Conservation (phyloP, 495 filamentous ascomycete species). For the Lophiotrema nucula region DNA sequence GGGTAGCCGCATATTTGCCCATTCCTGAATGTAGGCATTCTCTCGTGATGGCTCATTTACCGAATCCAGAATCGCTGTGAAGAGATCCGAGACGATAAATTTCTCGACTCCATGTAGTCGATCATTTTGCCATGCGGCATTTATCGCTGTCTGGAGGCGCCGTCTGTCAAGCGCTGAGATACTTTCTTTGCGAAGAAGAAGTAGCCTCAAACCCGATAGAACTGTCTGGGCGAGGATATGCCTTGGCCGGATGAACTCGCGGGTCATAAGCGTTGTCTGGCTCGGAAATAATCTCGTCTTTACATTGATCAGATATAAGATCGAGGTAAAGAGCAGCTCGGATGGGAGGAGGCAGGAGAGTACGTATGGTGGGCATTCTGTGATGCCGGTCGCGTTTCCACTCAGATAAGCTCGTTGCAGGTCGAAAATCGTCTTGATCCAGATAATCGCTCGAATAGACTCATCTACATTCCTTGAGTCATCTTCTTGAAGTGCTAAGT, state of each 20-base stretch:
- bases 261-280: constrained; percentile 26
- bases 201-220: constrained; percentile 27
- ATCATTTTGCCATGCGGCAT: constrained; percentile 29
- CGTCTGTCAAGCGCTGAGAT: constrained; percentile 17
- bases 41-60: constrained; percentile 14
- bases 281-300: constrained; percentile 27
- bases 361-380: constrained; percentile 31
- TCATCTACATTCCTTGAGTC: constrained; percentile 7
- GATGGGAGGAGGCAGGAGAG: constrained; percentile 23
- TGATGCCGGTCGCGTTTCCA: constrained; percentile 16
- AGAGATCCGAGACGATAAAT: constrained; percentile 29
- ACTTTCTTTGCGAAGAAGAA: constrained; percentile 23
- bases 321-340: constrained; percentile 28
- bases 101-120: constrained; percentile 20
- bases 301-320: constrained; percentile 29
- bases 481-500: constrained; percentile 17
- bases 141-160: constrained; percentile 25
- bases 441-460: constrained; percentile 26
- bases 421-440: constrained; percentile 32
- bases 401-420: constrained; percentile 28
- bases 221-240: constrained; percentile 28
- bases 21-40: constrained; percentile 19
- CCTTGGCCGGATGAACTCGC: constrained; percentile 24
- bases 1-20: constrained; percentile 20
- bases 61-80: constrained; percentile 23